Conservation (phyloP, 176 grass and related monocot species). For the Tuctoria greenei region DNA sequence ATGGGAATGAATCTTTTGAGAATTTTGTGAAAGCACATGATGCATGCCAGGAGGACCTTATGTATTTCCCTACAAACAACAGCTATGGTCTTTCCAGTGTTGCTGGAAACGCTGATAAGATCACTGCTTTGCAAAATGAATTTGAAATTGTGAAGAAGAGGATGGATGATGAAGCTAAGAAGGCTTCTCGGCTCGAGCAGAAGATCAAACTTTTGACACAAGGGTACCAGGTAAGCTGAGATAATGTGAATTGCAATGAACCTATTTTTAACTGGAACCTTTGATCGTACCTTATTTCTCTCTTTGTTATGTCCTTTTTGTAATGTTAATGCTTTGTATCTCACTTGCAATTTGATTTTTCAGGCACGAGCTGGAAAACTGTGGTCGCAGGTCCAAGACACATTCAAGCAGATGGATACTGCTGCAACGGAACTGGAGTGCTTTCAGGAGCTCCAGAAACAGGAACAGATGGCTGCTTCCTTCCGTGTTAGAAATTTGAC, state of each 20-base stretch:
- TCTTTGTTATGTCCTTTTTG: not conserved
- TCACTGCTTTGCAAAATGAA: conserved; percentile 72
- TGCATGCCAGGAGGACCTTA: conserved; percentile 93
- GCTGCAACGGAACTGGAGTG: conserved; percentile 80
- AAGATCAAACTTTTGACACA: conserved; percentile 93
- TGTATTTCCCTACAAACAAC: conserved; percentile 72
- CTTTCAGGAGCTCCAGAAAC: conserved; percentile 88
- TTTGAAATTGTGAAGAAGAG: conserved; percentile 86
- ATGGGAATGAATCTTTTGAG: conserved; percentile 79
- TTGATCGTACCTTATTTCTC: not conserved
- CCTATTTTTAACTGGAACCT: conserved; percentile 1
- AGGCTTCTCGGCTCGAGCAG: conserved; percentile 82
- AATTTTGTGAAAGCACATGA: conserved; percentile 83
- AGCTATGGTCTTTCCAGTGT: conserved; percentile 87
- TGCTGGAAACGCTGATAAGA: conserved; percentile 75
- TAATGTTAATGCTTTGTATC: conserved; percentile 28
- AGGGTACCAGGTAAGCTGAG: conserved; percentile 75
- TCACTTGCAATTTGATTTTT: conserved; percentile 29
- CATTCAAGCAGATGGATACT: conserved; percentile 91
- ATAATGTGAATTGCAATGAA: not conserved
- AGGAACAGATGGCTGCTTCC: conserved; percentile 72
- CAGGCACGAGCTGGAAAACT: conserved; percentile 67
- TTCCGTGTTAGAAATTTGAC: conserved; percentile 59
- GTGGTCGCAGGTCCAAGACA: conserved; percentile 72
- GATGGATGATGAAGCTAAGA: conserved; percentile 94